Conservation (phyloP, 2,329 filamentous ascomycete species). For the Leptodontidium sp. region DNA sequence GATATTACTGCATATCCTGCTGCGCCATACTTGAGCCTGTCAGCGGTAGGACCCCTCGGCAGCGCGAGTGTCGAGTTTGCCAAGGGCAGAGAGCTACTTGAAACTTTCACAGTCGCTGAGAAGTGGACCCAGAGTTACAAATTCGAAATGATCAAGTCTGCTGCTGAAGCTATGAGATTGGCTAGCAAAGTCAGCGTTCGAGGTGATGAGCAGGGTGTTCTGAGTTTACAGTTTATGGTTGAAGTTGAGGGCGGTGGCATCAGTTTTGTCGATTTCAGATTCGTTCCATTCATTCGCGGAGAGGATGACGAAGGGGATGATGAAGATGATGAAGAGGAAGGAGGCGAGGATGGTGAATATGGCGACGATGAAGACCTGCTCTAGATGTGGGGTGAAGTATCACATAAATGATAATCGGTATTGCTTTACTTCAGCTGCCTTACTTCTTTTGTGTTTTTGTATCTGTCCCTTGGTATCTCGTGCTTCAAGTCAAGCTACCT, state of each 20-base stretch:
- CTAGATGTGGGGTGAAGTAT: neutral
- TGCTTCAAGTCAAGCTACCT: neutral
- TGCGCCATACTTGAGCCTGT: conserved; percentile 78
- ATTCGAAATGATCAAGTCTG: conserved; percentile 85
- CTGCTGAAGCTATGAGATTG: conserved; percentile 89
- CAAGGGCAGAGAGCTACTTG: conserved; percentile 71
- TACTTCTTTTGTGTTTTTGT: neutral
- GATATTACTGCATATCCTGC: conserved; percentile 67
- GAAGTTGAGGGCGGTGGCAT: conserved; percentile 76
- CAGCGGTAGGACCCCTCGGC: conserved; percentile 67
- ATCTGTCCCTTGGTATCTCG: neutral
- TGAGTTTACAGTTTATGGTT: conserved; percentile 97
- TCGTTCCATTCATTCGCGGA: conserved; percentile 74
- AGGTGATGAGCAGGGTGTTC: conserved; percentile 85
- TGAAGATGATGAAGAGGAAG: conserved; percentile 20
- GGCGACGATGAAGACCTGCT: conserved; percentile 15
- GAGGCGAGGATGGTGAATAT: conserved; percentile 13
- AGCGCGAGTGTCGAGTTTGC: conserved; percentile 73
- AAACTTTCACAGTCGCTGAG: conserved; percentile 73
- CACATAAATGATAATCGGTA: neutral
- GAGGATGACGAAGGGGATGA: conserved; percentile 58
- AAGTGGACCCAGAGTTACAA: conserved; percentile 79
- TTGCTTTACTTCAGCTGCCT: neutral
- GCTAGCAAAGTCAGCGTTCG: conserved; percentile 92
- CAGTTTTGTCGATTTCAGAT: conserved; percentile 84